Evolutionary conservation across 768 basidiomycete genomes (phyloP), one percentile per base, ranked within the genome.

Genomic region (Tulasnella sp.): DNA sequence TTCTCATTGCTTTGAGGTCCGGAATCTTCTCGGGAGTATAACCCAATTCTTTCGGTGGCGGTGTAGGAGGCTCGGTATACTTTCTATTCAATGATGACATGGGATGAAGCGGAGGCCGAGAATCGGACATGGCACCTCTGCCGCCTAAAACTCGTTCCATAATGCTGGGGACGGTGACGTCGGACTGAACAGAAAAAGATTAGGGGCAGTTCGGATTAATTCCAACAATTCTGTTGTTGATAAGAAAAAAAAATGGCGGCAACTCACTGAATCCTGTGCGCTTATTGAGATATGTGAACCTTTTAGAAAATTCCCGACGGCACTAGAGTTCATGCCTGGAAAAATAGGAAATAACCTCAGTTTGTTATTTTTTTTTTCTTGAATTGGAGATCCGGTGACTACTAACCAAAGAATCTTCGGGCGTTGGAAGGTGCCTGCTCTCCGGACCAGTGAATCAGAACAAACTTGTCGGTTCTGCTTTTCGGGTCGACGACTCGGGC

Each of bases 371-470:
- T 46, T 19, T 31, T 9, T 27, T 46, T 46, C 24, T 28, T 22
- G 31, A 31, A 34, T 46, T 12, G 35, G 3, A 34, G 33, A 24
- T 16, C 20, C n/a, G n/a, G 22, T 22, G 16, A n/a, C n/a, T 13
- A 40, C 37, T 7, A 20, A 40, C 48, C 48, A 29, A 51, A 51
- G 39, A 51, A 51, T 25, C 48, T 25, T n/a, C 37, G 28, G n/a
- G 37, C 28, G 15, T 27, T 27, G 24, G 37, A 24, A 9, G 70
- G 69, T 2, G 70, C 70, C 43, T 69, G 69, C 34, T 68, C 69
- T 15, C 70, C 70, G 42, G 66, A 64, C 69, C 70, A 69, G n/a
- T 64, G 59, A 54, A 72, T 65, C 39, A 68, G 63, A 24, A 72
- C 67, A 28, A 46, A 39, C 12, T 19, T 20, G 7, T 33, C 24